Percentiles rank a stretch among this genome's conserved stretches.
These are phyloP conservation scores for Penicillium corylophilum DNA, from an alignment of 2,329 filamentous ascomycete genomes.

Conservation along the genomic window DNA sequence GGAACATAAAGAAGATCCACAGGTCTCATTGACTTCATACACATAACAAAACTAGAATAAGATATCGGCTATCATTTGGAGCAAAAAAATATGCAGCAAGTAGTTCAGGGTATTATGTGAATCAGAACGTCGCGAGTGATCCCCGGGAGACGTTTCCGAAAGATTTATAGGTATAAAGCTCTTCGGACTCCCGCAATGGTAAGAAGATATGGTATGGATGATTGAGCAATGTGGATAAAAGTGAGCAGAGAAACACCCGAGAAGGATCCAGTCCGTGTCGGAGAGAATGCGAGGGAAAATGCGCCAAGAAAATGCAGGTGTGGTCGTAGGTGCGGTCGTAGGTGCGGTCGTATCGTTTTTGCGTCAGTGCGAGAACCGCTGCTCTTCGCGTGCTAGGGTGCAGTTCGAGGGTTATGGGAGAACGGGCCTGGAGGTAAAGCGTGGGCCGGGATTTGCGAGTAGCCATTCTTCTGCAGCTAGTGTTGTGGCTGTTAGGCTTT, in stretches of 20 bases:
- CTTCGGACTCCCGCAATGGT: background rate
- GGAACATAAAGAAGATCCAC: background rate
- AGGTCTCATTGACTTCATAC: background rate
- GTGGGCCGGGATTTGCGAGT: background rate
- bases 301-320: constrained; percentile 16
- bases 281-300: constrained; percentile 11
- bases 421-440: constrained; percentile 21
- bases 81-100: constrained; percentile 1
- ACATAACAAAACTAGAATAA: background rate
- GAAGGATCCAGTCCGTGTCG: constrained; percentile 20
- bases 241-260: constrained; percentile 1
- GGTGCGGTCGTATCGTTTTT: constrained; percentile 7
- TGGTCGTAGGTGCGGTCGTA: background rate
- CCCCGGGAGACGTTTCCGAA: background rate
- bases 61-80: background rate
- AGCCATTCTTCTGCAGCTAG: background rate
- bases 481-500: background rate
- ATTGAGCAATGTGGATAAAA: constrained; percentile 3
- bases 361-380: background rate
- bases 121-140: constrained; percentile 8
- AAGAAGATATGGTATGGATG: background rate
- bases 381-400: constrained; percentile 27
- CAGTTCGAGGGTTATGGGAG: constrained; percentile 24
- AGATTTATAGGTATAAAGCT: constrained; percentile 4
- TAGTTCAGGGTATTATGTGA: constrained; percentile 21